Conservation (phyloP, 371 early-diverging fungal species). For the Mortierella sp. region DNA sequence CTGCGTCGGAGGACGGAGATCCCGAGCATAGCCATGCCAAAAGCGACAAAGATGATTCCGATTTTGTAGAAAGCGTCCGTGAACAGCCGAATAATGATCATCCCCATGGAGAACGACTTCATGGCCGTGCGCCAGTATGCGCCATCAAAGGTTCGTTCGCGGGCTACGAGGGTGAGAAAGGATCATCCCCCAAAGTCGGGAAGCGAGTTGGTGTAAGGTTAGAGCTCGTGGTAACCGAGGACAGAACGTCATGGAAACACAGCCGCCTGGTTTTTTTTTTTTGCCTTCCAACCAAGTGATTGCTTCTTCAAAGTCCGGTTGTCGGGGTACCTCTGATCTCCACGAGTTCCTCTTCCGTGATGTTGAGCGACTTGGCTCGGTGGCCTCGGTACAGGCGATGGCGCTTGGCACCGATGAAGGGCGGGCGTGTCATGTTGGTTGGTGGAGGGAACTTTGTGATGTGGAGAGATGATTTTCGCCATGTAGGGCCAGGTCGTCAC, state of each 20-base stretch:
- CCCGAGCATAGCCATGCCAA: slow-evolving; percentile 72
- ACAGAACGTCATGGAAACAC: too few relatives aligned
- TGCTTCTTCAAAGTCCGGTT: too few relatives aligned
- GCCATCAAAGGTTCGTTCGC: slow-evolving; percentile 82
- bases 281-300: too few relatives aligned
- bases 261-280: too few relatives aligned
- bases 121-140: slow-evolving; percentile 83
- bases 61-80: slow-evolving; percentile 75
- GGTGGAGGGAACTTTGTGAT: too few relatives aligned
- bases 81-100: slow-evolving; percentile 76
- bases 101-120: slow-evolving; percentile 74
- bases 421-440: not conserved
- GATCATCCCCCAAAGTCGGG: too few relatives aligned
- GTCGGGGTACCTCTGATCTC: slow-evolving; percentile 31
- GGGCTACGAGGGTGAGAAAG: slow-evolving; percentile 57
- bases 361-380: slow-evolving; percentile 38
- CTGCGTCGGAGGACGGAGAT: slow-evolving; percentile 74
- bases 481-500: too few relatives aligned
- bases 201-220: too few relatives aligned
- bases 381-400: slow-evolving; percentile 51
- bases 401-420: slow-evolving; percentile 4
- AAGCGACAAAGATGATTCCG: slow-evolving; percentile 78
- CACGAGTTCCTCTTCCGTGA: slow-evolving; percentile 51
- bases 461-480: too few relatives aligned
- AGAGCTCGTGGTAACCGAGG: too few relatives aligned